Percentiles rank a stretch among this genome's conserved stretches.
These are phyloP conservation scores for Cladosporium halotolerans DNA, from an alignment of 2,329 filamentous ascomycete species.

Conservation along the genomic window DNA sequence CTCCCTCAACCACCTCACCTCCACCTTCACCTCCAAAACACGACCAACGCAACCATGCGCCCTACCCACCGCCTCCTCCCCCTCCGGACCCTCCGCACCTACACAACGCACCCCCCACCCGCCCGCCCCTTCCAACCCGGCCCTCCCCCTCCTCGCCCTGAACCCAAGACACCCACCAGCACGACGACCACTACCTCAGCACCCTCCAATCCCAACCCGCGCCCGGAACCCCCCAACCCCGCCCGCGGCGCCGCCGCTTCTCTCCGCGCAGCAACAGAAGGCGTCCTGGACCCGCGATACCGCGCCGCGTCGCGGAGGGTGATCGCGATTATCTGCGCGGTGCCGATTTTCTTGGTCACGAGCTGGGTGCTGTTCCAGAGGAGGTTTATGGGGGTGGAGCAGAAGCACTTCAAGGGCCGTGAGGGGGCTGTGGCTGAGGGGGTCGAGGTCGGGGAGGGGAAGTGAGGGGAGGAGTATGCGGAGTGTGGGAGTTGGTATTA, in stretches of 20 bases:
- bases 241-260: conserved; percentile 21
- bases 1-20: no score
- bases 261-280: conserved; percentile 18
- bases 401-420: conserved; percentile 16
- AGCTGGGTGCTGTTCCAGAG: conserved; percentile 25
- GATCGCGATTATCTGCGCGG: conserved; percentile 20
- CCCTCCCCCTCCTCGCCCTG: not conserved
- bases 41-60: not conserved
- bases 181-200: not conserved
- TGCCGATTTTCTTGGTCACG: conserved; percentile 24
- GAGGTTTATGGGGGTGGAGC: conserved; percentile 24
- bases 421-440: not conserved
- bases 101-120: conserved; percentile 7
- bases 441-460: conserved; percentile 4
- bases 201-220: not conserved
- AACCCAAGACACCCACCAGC: not conserved
- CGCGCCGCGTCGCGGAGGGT: conserved; percentile 17
- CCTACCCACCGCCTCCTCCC: not conserved
- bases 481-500: no score
- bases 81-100: not conserved
- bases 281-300: conserved; percentile 25
- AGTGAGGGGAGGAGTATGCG: not conserved
- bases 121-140: conserved; percentile 7
- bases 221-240: conserved; percentile 15
- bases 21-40: not conserved